Evolutionary conservation across 345 rosid species (phyloP).

Genomic region (Salix caprea): DNA sequence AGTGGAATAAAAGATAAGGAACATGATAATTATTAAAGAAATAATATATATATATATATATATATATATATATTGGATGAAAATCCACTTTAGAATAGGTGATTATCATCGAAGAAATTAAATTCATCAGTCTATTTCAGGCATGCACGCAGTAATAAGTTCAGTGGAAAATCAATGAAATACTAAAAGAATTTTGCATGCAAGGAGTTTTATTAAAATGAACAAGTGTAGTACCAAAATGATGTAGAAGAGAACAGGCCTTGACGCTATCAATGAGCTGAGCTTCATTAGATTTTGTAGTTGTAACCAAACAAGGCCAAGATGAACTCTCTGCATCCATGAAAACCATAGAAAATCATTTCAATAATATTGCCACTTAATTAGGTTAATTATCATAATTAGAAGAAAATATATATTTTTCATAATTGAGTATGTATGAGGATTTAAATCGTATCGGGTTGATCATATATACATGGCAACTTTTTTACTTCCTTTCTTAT

Average conservation of each 20-base stretch:
- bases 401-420: too few relatives aligned
- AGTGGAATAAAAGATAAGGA: neutral
- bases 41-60: too few relatives aligned
- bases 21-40: neutral
- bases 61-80: neutral
- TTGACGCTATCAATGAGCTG: constrained; percentile 14
- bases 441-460: neutral
- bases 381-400: too few relatives aligned
- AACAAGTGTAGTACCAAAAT: constrained; percentile 13
- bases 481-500: neutral
- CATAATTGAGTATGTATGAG: neutral
- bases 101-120: neutral
- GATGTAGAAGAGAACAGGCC: constrained; percentile 24
- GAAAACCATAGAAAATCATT: neutral
- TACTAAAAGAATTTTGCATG: too few relatives aligned
- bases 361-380: neutral
- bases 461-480: neutral
- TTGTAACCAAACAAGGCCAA: neutral
- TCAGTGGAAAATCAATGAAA: neutral
- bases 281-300: constrained; percentile 23
- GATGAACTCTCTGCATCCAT: neutral
- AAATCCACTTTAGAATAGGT: neutral
- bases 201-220: too few relatives aligned
- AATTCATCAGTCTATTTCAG: too few relatives aligned
- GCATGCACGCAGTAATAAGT: neutral